Base-by-base conservation (phyloP, 805 yeast species). In the Cyberlindnera samutprakarnensis region DNA sequence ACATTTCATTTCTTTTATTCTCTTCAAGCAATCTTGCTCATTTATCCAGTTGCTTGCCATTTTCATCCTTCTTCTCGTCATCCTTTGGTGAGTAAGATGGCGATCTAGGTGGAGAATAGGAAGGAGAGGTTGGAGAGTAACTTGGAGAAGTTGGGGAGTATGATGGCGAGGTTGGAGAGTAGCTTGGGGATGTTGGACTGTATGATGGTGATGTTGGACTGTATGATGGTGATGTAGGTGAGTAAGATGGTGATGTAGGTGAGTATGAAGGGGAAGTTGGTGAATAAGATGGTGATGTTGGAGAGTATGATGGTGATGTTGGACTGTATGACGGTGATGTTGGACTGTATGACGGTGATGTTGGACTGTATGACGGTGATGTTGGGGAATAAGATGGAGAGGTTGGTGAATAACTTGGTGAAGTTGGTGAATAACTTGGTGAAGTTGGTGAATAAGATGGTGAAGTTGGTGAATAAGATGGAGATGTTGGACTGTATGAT, bases 81-180 rank as follows among this genome's bases (percentile, higher is more conserved):
- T n/a, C n/a, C n/a, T 88, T 79, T 33, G 92, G 92, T 1, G 74
- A 64, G 49, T 79, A 80, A 7, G 61, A 49, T 42, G 96, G 96
- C 0, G 92, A 78, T n/a, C n/a, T n/a, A 0, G 95, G 82, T 29
- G 95, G 95, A 1, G 79, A 68, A 57, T 85, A 85, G 1, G 62
- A 43, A n/a, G n/a, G n/a, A n/a, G n/a, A n/a, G n/a, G n/a, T 82
- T 28, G 95, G 95, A 1, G 79, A 68, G 57, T 85, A 85, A 1
- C 61, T 45, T 38, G 96, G 96, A 0, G 90, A 78, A 0, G 95
- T 84, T 40, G 92, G 90, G 0, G 75, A 64, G 51, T 79, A 80
- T 5, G 59, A 48, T 42, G 82, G 82, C 1, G 82, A 73, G 0
- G 92, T 82, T 31, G 94, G 94, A 3, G 78, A 68, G 54, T 85